phyloP scores from a whole-genome alignment of 495 filamentous ascomycete species.

The Tuber microsphaerosporum region DNA sequence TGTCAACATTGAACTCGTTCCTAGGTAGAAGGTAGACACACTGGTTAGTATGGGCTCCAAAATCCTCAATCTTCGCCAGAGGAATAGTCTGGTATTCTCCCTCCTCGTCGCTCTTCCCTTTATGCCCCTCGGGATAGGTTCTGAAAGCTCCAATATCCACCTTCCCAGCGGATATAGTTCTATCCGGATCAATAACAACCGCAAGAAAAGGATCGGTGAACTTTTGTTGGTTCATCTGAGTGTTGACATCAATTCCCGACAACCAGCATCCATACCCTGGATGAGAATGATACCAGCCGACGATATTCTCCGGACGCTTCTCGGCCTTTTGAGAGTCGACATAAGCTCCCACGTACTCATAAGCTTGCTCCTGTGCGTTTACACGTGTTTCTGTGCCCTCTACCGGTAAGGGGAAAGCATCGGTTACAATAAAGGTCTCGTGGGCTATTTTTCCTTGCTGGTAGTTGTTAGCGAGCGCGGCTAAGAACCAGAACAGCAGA shows the following conservation, averaged over 20 bases:
- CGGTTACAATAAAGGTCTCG: slow-evolving; percentile 82
- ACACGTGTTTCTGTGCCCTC: slow-evolving; percentile 97
- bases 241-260: slow-evolving; percentile 87
- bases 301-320: slow-evolving; percentile 75
- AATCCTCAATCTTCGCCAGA: slow-evolving; percentile 86
- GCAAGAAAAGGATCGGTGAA: slow-evolving; percentile 87
- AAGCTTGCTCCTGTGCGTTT: slow-evolving; percentile 88
- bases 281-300: slow-evolving; percentile 98
- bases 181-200: slow-evolving; percentile 94
- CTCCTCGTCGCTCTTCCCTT: slow-evolving; percentile 47
- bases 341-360: slow-evolving; percentile 93
- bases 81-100: slow-evolving; percentile 71
- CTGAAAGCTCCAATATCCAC: slow-evolving; percentile 97
- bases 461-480: slow-evolving; percentile 3
- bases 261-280: slow-evolving; percentile 99
- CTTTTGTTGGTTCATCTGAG: slow-evolving; percentile 73
- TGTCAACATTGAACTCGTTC: background rate
- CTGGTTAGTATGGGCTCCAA: slow-evolving; percentile 76
- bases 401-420: slow-evolving; percentile 88
- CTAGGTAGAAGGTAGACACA: background rate
- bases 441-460: slow-evolving; percentile 77
- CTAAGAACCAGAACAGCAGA: background rate
- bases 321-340: slow-evolving; percentile 63
- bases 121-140: slow-evolving; percentile 75
- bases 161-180: slow-evolving; percentile 87